Evolutionary conservation across 1,139 yeast species (phyloP).

Genomic region (Yamadazyma spencermartinsiae): DNA sequence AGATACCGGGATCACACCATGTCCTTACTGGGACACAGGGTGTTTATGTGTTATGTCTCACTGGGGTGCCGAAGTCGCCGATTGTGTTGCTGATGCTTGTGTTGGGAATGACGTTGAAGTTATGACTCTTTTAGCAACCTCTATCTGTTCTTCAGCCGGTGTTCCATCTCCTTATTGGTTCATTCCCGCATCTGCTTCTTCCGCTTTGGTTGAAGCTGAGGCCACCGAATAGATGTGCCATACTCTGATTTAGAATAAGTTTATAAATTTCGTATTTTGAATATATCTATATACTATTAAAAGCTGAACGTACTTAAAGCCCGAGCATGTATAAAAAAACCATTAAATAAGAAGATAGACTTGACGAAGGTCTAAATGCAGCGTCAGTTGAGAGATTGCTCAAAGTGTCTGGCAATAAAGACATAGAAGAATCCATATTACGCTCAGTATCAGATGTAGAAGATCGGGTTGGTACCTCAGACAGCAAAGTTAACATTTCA

Average conservation of each 20-base stretch:
- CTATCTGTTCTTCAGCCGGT: constrained; percentile 24
- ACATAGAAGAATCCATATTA: not conserved
- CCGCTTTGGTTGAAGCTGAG: constrained; percentile 34
- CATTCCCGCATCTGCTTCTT: constrained; percentile 28
- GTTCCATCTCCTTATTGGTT: constrained; percentile 26
- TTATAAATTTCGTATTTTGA: no score
- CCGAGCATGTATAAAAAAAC: constrained; percentile 1
- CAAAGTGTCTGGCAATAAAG: not conserved
- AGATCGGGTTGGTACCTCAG: not conserved
- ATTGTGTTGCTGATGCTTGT: constrained; percentile 31
- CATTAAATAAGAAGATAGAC: not conserved
- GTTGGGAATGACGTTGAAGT: constrained; percentile 27
- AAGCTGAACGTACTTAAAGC: not conserved
- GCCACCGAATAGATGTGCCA: constrained; percentile 6
- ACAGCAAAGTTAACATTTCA: not conserved
- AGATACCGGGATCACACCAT: constrained; percentile 38
- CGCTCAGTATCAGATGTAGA: no score
- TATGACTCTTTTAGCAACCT: constrained; percentile 26
- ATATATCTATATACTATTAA: no score
- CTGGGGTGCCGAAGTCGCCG: constrained; percentile 28
- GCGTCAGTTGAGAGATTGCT: not conserved
- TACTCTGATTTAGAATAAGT: not conserved
- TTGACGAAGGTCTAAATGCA: not conserved
- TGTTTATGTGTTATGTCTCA: constrained; percentile 37
- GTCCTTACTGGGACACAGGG: constrained; percentile 46